Evolutionary conservation across 371 early-diverging fungal genomes (phyloP), one percentile per base, ranked within the genome.

Genomic region (Chytridiales sp.): DNA sequence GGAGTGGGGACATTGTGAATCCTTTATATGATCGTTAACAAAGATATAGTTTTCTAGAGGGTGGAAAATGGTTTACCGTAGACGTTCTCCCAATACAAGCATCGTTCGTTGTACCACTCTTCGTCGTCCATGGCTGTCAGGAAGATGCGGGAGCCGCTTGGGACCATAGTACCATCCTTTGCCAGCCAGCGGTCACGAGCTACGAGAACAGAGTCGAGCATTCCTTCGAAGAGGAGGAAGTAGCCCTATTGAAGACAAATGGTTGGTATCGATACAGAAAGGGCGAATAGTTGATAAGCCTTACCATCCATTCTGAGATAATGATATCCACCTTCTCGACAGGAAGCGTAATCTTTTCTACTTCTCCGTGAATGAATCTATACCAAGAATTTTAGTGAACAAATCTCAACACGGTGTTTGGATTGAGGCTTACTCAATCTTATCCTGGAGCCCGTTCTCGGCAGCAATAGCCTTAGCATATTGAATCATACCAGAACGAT

Each of bases 401-500:
- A n/a, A n/a, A 21, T 22, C 11, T 19, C 4, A 24, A 30, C n/a
- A 31, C 4, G 5, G 22, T 41, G 17, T 11, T 13, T 26, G 29
- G 38, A 34, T 17, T 3, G 36, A 41, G 6, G 50, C 62, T 15
- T 78, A 59, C 81, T 66, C 61, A 40, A 79, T 76, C 30, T 49
- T 89, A 73, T 93, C 86, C 26, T 83, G 78, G 34, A 98, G 76
- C 3, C 80, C 80, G 77, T 98, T 98, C 66, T 93, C 94, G 51
- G 81, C 78, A 46, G 90, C 93, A 73, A 97, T 96, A 61, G 87
- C 77, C 44, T 85, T 83, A 9, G 97, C 97, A 75, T 91, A 88
- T 67, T 87, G 81, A 73, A 98, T 96, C 61, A 98, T 96, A 68
- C 91, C 90, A 47, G 95, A 94, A 91, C 95, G 97, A 71, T 98